Evolutionary conservation across 2,329 filamentous ascomycete genomes (phyloP), one percentile per base, ranked within the genome.

Genomic region (Acephala macrosclerotiorum): DNA sequence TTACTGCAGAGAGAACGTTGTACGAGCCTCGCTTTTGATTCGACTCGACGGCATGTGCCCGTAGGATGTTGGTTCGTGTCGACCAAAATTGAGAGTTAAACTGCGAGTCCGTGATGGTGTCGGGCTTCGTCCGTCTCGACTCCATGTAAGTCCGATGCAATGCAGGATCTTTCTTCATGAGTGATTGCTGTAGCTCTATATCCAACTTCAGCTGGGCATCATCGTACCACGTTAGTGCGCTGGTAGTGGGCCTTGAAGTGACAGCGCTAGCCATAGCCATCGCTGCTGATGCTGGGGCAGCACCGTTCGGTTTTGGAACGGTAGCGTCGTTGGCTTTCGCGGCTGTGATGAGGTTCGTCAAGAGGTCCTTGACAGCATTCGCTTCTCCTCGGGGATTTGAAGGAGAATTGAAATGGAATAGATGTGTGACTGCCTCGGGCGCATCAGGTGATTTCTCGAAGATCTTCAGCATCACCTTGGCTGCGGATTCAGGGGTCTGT

Each of bases 61-160:
- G 91, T 35, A 99, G 84, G 36, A 97, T 82, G 76, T 93, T 93
- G 56, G 94, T 87, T 55, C 96, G 87, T 1, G 93, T 93, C 1
- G 93, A 93, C 96, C 96, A 99, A 80, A 99, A 99, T 77, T 97
- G 95, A 1, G 89, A 84, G 71, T 95, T 94, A 78, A 98, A 97
- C 53, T 94, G 90, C 1, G 87, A 87, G 33, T 91, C 88, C 0
- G 91, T 90, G 67, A 98, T 90, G 1, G 91, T 89, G 8, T 95
- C 91, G 0, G 95, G 94, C 75, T 97, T 97, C 9, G 92, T 91
- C 60, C 87, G 85, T 58, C 94, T 83, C 0, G 93, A 91, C 75
- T 97, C 93, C 80, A 93, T 90, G 77, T 97, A 97, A 51, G 94
- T 96, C 76, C 92, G 89, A 72, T 91, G 88, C 47, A 99, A 83